Evolutionary conservation across 441 rosid genomes (phyloP), one percentile per base, ranked within the genome.

Genomic region (Eutrema salsugineum): DNA sequence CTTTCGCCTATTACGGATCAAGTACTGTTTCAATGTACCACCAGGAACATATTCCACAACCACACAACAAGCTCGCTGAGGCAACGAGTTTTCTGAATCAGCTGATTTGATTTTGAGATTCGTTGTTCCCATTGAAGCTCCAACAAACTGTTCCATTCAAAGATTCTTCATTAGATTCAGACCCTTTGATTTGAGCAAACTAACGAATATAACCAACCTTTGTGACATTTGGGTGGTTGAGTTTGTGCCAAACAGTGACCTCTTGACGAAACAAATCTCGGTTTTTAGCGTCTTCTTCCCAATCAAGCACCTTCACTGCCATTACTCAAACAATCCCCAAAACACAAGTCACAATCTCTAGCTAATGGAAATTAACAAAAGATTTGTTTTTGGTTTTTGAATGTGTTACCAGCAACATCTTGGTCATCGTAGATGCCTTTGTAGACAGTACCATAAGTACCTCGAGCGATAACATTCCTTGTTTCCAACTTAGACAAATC

Each of bases 231-330:
- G 91, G 94, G 82, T 94, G 96, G 80, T 84, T 77, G 46, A 94
- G 97, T 86, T 89, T 92, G 72, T 94, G 90, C 99, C 99, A 94
- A 72, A 94, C 99, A 61, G 91, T 86, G 72, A 94, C 99, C 73
- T 94, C 99, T 79, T 91, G 93, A 76, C 42, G 81, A 70, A 94
- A 94, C 15, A 94, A 87, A 78, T 89, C 82, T 36, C 94, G 86
- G 58, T 83, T 40, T 59, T 91, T 79, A 55, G 81, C 92, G 74
- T 91, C 94, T 77, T 91, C 96, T 3, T 96, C 99, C 99, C 97
- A 94, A 77, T 91, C 89, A 83, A 90, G 82, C 36, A 90, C 80
- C 77, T 90, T 90, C 79, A 90, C 96, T 90, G 73, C 27, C 58
- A 77, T 59, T 77, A 70, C 59, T 73, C 72, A 72, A 35, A 78